These are phyloP conservation scores for Hanseniaspora occidentalis DNA, from an alignment of 805 yeast genomes.

Conservation along the genomic window DNA sequence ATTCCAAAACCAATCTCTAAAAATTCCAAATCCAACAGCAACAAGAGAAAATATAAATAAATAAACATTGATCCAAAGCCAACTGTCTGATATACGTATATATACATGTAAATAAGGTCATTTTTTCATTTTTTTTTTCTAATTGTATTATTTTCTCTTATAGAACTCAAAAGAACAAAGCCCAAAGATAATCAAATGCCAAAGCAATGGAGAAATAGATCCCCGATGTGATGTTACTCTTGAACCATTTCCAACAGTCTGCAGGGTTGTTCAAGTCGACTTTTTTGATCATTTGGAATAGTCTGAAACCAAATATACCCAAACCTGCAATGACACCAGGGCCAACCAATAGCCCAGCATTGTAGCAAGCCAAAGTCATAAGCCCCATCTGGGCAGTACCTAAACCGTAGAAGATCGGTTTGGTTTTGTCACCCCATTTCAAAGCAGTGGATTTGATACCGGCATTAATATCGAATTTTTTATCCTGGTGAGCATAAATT, in stretches of 20 bases:
- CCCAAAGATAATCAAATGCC: constrained; percentile 48
- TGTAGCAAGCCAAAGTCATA: constrained; percentile 53
- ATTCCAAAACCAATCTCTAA: too few relatives aligned
- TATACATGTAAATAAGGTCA: background rate
- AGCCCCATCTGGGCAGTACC: constrained; percentile 56
- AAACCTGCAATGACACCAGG: constrained; percentile 69
- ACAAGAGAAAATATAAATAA: too few relatives aligned
- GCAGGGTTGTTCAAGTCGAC: constrained; percentile 73
- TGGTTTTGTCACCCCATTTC: constrained; percentile 80
- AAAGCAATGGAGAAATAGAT: constrained; percentile 55
- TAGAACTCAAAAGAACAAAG: constrained; percentile 10
- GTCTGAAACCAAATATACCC: constrained; percentile 53
- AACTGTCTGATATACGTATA: background rate
- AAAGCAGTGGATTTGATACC: constrained; percentile 94
- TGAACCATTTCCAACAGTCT: constrained; percentile 75
- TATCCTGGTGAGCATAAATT: constrained; percentile 95
- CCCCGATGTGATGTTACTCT: constrained; percentile 67
- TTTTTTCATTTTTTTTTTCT: background rate
- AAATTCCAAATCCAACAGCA: too few relatives aligned
- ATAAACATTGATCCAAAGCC: background rate
- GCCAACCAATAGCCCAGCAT: constrained; percentile 58
- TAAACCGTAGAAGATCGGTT: constrained; percentile 51
- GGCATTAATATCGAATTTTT: constrained; percentile 71
- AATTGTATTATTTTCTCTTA: too few relatives aligned
- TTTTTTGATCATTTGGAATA: constrained; percentile 51